Base-by-base conservation (phyloP, 352 stramenopile genomes). In the Phytophthora multivora region DNA sequence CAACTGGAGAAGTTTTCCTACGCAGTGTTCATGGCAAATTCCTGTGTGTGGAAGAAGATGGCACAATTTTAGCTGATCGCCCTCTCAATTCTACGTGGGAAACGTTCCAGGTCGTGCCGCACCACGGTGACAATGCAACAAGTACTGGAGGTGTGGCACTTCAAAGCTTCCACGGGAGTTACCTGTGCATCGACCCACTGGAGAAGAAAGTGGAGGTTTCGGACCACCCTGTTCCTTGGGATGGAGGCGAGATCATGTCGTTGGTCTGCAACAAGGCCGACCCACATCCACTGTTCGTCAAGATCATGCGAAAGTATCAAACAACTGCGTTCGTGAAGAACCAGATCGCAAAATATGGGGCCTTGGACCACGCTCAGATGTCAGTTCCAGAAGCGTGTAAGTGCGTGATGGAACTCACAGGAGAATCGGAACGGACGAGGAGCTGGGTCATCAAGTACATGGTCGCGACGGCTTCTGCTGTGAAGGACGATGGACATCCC, bases 21-120 rank as follows among this genome's bases (percentile, higher is more conserved):
- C 84, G 84, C 31, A 92, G 82, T 45, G 77, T 75, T 4, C 80
- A 95, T 49, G 86, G 86, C 51, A 95, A 95, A 52, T 95, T 95
- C 57, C 65, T 95, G 5, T 95, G 86, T 35, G 86, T 93, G 23
- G 84, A 95, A 56, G 77, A 88, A 52, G 75, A 81, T 35, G 86
- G 84, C 18, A 83, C 67, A 2, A 84, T 95, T 57, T 58, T 91
- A 28, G 86, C 86, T 0, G 77, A 95, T 54, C 80, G 86, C 0
- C 79, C 47, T 8, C 58, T 82, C 52, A 91, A 93, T 68, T 95
- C 86, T 57, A 95, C 86, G 26, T 95, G 86, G 86, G 86, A 95
- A 51, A 95, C 86, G n/a, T 93, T 95, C 70, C 79, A 90, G 55
- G 77, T 92, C 21, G 73, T 93, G 51, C 83, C 86, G 35, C 78